Conservation (phyloP, 495 filamentous ascomycete species). For the Amphirosellinia nigrospora region DNA sequence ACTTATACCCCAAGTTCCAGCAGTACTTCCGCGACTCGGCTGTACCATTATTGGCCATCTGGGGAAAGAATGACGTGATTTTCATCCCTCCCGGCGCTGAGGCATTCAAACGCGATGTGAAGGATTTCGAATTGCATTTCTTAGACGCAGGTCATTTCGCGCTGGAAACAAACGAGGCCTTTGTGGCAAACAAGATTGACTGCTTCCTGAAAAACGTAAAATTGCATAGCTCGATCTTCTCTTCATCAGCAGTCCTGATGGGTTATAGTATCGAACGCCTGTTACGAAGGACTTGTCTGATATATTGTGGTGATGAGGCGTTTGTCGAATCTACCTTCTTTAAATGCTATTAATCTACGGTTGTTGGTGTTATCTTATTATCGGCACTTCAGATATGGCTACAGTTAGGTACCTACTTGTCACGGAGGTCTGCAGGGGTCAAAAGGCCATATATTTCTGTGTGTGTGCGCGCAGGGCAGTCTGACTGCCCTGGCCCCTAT, state of each 20-base stretch:
- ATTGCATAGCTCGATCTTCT: neutral
- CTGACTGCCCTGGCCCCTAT: no score
- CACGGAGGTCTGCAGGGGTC: no score
- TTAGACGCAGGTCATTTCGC: conserved; percentile 5
- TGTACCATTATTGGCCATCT: conserved; percentile 63
- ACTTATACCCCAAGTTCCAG: conserved; percentile 65
- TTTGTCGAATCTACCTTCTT: neutral
- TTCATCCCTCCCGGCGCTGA: conserved; percentile 65
- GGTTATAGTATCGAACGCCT: neutral
- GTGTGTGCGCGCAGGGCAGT: no score
- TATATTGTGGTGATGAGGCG: neutral
- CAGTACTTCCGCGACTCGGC: conserved; percentile 59
- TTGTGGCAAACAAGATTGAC: neutral
- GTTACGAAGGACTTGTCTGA: neutral
- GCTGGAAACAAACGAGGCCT: neutral
- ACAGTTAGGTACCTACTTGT: no score
- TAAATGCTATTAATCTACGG: neutral
- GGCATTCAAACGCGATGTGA: conserved; percentile 63
- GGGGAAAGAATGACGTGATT: conserved; percentile 66
- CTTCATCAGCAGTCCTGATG: neutral
- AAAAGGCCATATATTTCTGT: no score
- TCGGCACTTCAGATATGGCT: neutral
- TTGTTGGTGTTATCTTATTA: neutral
- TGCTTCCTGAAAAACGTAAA: neutral
- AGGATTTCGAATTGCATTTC: conserved; percentile 45